A percentile compares a stretch with the other conserved stretches of the same genome.
phyloP scores from a whole-genome alignment of 2,329 filamentous ascomycete species.

The Monosporascus sp. region DNA sequence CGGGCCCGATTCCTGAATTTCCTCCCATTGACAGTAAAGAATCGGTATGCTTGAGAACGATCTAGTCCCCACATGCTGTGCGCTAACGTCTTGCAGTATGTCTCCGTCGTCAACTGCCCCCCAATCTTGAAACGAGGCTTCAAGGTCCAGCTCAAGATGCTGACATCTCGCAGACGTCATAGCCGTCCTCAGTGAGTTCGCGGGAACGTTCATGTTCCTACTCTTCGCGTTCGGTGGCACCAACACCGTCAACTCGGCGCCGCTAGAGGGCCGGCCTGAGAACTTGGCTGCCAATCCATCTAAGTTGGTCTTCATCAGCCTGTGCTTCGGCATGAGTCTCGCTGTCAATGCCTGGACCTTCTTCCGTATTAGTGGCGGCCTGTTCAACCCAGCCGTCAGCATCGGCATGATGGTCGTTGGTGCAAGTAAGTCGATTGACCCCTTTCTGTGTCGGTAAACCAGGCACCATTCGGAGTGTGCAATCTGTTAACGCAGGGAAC shows the following conservation, averaged over 20 bases:
- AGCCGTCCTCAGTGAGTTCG: conserved; percentile 31
- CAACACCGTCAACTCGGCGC: conserved; percentile 30
- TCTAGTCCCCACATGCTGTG: background rate
- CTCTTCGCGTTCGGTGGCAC: conserved; percentile 38
- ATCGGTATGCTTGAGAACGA: background rate
- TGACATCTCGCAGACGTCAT: conserved; percentile 15
- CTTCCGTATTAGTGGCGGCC: conserved; percentile 32
- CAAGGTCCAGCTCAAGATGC: background rate
- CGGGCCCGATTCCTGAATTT: background rate
- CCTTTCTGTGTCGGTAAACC: conserved; percentile 1
- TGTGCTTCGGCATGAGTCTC: conserved; percentile 26
- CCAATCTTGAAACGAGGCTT: background rate
- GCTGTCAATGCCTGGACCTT: conserved; percentile 37
- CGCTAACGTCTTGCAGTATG: background rate
- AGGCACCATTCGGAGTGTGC: background rate
- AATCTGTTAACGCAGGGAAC: conserved; percentile 20
- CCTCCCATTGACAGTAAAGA: background rate
- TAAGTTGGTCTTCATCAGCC: conserved; percentile 21
- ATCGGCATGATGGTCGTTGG: conserved; percentile 44
- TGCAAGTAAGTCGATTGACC: conserved; percentile 20
- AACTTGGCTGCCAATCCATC: background rate
- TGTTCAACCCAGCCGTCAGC: conserved; percentile 31
- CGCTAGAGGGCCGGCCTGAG: background rate
- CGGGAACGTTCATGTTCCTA: conserved; percentile 37
- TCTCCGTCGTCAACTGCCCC: background rate